Conservation (phyloP, 2,329 filamentous ascomycete genomes). For the Sphaerostilbella broomeana region DNA sequence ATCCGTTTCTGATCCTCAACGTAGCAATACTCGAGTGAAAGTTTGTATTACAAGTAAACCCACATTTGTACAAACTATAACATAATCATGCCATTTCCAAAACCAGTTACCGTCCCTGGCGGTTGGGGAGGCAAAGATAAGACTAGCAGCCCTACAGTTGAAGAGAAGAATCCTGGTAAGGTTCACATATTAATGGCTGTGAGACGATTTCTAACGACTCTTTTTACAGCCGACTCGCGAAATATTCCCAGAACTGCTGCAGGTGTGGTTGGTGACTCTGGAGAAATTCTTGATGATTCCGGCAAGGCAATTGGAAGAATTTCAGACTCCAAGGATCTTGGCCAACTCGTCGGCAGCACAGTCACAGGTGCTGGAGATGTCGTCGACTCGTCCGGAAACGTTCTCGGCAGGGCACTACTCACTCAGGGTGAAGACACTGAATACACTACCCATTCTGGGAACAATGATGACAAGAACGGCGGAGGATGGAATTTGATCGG, state of each 20-base stretch:
- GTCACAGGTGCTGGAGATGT: constrained; percentile 32
- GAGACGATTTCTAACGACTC: not conserved
- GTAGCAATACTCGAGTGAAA: not conserved
- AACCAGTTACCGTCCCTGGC: constrained; percentile 23
- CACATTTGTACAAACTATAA: not conserved
- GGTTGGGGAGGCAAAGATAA: constrained; percentile 25
- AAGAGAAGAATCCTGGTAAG: constrained; percentile 27
- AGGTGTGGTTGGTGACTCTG: constrained; percentile 37
- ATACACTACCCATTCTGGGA: constrained; percentile 31
- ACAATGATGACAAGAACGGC: constrained; percentile 25
- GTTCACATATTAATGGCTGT: not conserved
- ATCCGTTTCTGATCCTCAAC: too few relatives aligned
- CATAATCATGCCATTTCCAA: constrained; percentile 19
- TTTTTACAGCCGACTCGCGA: constrained; percentile 22
- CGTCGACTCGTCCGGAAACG: constrained; percentile 32
- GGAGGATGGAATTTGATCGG: constrained; percentile 24
- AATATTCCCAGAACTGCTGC: constrained; percentile 32
- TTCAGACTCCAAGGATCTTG: constrained; percentile 32
- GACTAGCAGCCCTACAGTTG: constrained; percentile 21
- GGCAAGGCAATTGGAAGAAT: constrained; percentile 39
- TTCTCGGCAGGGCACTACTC: constrained; percentile 36
- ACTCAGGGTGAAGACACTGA: constrained; percentile 33
- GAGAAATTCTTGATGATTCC: constrained; percentile 38
- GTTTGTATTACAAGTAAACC: not conserved
- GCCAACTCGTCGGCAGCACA: constrained; percentile 36